Evolutionary conservation across 306 rosid species (phyloP).

Genomic region (Pachyrhizus erosus): DNA sequence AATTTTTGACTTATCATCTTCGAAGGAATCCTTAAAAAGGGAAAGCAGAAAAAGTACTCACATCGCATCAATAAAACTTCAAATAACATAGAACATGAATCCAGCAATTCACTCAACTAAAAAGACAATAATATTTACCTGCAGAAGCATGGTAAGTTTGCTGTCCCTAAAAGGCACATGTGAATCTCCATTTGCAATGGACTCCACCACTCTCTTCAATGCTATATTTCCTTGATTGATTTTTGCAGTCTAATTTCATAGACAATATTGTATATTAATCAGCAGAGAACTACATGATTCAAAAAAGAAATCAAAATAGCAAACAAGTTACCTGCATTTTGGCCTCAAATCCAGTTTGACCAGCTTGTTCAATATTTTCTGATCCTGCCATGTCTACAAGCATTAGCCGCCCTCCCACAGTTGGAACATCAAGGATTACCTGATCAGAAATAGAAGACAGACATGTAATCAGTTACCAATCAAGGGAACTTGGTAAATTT

Average conservation of each 20-base stretch:
- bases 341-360: slow-evolving; percentile 96
- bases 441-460: slow-evolving; percentile 41
- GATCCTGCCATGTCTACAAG: slow-evolving; percentile 99
- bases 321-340: slow-evolving; percentile 86
- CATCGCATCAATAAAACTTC: slow-evolving; percentile 33
- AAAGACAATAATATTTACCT: slow-evolving; percentile 55
- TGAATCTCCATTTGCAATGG: slow-evolving; percentile 98
- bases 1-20: slow-evolving; percentile 94
- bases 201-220: slow-evolving; percentile 95
- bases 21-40: slow-evolving; percentile 86
- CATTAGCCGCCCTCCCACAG: slow-evolving; percentile 94
- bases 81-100: slow-evolving; percentile 26
- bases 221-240: slow-evolving; percentile 98
- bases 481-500: not conserved
- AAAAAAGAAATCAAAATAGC: not conserved
- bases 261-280: slow-evolving; percentile 31
- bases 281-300: slow-evolving; percentile 26
- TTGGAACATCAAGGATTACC: slow-evolving; percentile 97
- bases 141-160: slow-evolving; percentile 99
- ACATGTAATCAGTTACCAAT: slow-evolving; percentile 23
- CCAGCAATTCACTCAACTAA: slow-evolving; percentile 12
- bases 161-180: slow-evolving; percentile 99
- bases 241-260: slow-evolving; percentile 77
- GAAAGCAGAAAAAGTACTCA: slow-evolving; percentile 13
- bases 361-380: slow-evolving; percentile 98